Base-by-base conservation (phyloP, 208 protist genomes). In the Acanthamoeba divionensis region DNA sequence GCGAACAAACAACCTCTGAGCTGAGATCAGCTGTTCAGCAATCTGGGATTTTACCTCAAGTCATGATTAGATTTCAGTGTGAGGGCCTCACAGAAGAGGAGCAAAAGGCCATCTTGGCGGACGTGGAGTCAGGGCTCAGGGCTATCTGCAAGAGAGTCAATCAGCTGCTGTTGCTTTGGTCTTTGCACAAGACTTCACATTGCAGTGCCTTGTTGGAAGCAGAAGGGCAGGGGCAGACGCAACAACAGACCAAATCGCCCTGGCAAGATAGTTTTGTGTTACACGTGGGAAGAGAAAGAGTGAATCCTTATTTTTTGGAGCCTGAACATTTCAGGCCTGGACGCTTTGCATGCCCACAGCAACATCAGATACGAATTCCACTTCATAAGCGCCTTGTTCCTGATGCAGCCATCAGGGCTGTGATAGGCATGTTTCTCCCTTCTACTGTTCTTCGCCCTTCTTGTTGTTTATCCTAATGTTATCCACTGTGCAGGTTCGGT, bases 191-290 rank as follows among this genome's bases (percentile, higher is more conserved):
- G 26, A 88, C 79, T 15, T 71, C 52, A 15, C 79, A 88, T 44
- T 88, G 79, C n/a, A 60, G 44, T 6, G 57, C 57, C 13, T 47
- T 88, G 6, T 38, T 88, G n/a, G 31, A 41, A 10, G 18, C 50
- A 26, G 50, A 83, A 36, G 21, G 73, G 1, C 50, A 60, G 18
- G 73, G 62, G 73, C 50, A 83, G 13, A 83, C 45, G 36, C 7
- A 36, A 2, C 79, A 44, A 18, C 79, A 45, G 24, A 54, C 41
- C 15, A 69, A 45, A 24, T 24, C 55, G 55, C 31, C 79, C 36
- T 88, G 52, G 79, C 79, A 65, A 33, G 79, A 88, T 47, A 88
- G 36, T 45, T 88, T 88, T 47, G 33, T 88, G 18, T 62, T 71
- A 4, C 79, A 88, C 79, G 79, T 88, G 12, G 79, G 79, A 26